phyloP scores from a whole-genome alignment of 2,329 filamentous ascomycete genomes.

The Domatiomyces globalis region DNA sequence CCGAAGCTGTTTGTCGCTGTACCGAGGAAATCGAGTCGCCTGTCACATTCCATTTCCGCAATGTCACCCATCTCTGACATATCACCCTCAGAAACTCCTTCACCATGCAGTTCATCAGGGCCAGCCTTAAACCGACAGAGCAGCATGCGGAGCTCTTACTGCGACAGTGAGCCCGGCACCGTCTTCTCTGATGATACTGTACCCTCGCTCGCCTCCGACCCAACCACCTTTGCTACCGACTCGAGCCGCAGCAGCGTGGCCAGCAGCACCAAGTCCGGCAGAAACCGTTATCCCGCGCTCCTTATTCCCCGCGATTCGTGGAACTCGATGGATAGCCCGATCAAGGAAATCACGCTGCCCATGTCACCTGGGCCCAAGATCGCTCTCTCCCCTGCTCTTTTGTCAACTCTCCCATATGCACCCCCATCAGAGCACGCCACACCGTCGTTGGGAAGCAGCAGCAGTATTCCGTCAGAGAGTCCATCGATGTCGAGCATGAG shows the following conservation, averaged over 20 bases:
- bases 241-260: conserved; percentile 25
- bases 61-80: conserved; percentile 15
- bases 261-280: conserved; percentile 26
- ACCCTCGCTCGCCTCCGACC: conserved; percentile 34
- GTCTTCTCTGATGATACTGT: conserved; percentile 35
- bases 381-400: conserved; percentile 59
- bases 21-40: conserved; percentile 9
- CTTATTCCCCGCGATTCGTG: conserved; percentile 45
- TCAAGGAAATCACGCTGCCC: conserved; percentile 35
- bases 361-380: conserved; percentile 40
- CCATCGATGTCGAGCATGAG: conserved; percentile 48
- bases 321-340: conserved; percentile 36
- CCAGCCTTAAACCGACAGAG: conserved; percentile 43
- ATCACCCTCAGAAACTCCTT: background rate
- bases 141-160: conserved; percentile 77
- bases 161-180: conserved; percentile 67
- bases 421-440: conserved; percentile 65
- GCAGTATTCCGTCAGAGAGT: conserved; percentile 74
- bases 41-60: conserved; percentile 7
- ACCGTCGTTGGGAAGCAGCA: conserved; percentile 71
- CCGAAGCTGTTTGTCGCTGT: conserved; percentile 15
- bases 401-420: conserved; percentile 56
- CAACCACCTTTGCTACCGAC: conserved; percentile 33
- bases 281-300: conserved; percentile 42
- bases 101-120: conserved; percentile 20